These are phyloP conservation scores for Coffea canephora DNA, from an alignment of 257 asterid species.

Conservation along the genomic window DNA sequence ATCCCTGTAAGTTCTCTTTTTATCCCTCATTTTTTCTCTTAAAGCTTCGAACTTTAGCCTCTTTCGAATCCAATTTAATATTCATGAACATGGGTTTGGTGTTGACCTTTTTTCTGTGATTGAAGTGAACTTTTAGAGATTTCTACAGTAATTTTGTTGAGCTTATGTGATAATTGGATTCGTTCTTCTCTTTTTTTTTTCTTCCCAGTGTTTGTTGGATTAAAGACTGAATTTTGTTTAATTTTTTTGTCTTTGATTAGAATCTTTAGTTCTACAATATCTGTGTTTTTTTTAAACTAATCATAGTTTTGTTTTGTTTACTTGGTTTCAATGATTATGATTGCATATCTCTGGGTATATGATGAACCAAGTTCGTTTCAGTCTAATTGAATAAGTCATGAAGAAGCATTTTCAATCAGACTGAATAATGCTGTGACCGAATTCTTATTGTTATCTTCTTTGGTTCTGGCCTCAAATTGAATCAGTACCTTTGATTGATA, in stretches of 20 bases:
- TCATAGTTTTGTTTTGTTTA: background rate
- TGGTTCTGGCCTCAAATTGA: background rate
- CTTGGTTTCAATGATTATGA: background rate
- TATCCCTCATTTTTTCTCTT: background rate
- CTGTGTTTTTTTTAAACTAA: background rate
- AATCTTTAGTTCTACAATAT: background rate
- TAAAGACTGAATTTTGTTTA: background rate
- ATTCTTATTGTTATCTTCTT: background rate
- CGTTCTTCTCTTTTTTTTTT: background rate
- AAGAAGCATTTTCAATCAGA: background rate
- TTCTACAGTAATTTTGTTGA: constrained; percentile 2
- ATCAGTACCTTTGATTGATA: background rate
- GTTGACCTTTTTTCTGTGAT: constrained; percentile 10
- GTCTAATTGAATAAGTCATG: constrained; percentile 3
- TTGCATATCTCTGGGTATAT: background rate
- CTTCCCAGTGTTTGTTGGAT: background rate
- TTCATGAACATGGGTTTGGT: constrained; percentile 22
- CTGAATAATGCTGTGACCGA: background rate
- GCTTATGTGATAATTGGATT: constrained; percentile 8
- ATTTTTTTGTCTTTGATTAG: background rate
- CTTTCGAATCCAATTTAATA: constrained; percentile 4
- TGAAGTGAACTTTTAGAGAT: constrained; percentile 8
- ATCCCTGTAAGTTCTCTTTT: constrained; percentile 70
- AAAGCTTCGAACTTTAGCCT: constrained; percentile 1
- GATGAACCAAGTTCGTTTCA: background rate